These are phyloP conservation scores for Didymella keratinophila DNA, from an alignment of 2,329 filamentous ascomycete species.

Conservation along the genomic window DNA sequence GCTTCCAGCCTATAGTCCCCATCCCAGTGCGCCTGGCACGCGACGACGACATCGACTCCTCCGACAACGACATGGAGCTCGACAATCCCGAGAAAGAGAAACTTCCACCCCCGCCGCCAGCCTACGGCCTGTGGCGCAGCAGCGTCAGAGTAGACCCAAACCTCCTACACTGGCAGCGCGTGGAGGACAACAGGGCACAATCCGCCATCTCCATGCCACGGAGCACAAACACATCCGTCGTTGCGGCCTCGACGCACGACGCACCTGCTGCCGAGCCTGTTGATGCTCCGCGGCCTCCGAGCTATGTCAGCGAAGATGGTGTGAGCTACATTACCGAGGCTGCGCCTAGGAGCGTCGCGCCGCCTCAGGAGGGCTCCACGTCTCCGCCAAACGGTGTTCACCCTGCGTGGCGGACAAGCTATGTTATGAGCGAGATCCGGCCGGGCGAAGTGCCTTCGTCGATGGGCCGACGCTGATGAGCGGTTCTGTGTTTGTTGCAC, in stretches of 20 bases:
- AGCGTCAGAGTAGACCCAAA: constrained; percentile 84
- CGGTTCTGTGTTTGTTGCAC: neutral
- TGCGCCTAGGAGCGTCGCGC: constrained; percentile 51
- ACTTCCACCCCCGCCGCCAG: constrained; percentile 66
- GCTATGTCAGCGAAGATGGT: constrained; percentile 78
- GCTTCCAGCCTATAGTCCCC: constrained; percentile 75
- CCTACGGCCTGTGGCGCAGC: constrained; percentile 84
- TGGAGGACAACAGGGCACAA: constrained; percentile 24
- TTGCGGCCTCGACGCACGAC: neutral
- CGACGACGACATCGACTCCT: constrained; percentile 74
- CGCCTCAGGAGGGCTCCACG: constrained; percentile 24
- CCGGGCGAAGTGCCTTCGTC: constrained; percentile 25
- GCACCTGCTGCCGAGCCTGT: neutral
- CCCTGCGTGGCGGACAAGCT: constrained; percentile 49
- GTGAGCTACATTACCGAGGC: constrained; percentile 76
- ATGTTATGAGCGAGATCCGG: constrained; percentile 39
- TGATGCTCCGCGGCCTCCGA: constrained; percentile 67
- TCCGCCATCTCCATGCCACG: constrained; percentile 6
- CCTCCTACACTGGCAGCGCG: constrained; percentile 80
- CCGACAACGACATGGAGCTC: constrained; percentile 49
- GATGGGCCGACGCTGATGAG: constrained; percentile 6
- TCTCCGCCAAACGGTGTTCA: constrained; percentile 46
- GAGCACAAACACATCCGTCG: constrained; percentile 5
- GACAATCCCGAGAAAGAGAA: constrained; percentile 32
- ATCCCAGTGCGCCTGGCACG: constrained; percentile 78